These are phyloP conservation scores for Pythium utonaiense DNA, from an alignment of 352 stramenopile species.

Conservation along the genomic window DNA sequence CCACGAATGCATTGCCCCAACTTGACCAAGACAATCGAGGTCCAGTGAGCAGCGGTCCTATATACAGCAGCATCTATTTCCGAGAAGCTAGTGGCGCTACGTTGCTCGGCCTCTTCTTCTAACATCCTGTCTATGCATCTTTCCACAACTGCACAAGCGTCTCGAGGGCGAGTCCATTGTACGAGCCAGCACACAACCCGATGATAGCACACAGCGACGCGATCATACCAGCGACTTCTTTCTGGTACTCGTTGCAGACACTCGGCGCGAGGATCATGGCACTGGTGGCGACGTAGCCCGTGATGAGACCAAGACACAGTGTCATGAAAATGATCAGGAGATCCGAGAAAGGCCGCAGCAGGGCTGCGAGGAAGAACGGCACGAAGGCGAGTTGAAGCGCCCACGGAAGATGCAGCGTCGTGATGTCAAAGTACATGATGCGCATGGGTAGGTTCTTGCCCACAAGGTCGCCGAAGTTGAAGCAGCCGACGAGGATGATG, in stretches of 20 bases:
- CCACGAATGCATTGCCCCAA: neutral
- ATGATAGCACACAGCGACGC: conserved; percentile 66
- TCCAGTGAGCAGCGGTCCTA: neutral
- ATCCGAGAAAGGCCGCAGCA: conserved; percentile 57
- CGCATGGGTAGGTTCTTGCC: conserved; percentile 78
- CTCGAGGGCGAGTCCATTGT: conserved; percentile 72
- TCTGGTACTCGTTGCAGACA: conserved; percentile 72
- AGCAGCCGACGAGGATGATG: conserved; percentile 71
- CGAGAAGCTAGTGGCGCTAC: neutral
- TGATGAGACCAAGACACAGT: conserved; percentile 57
- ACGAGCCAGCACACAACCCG: conserved; percentile 68
- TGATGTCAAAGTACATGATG: conserved; percentile 64
- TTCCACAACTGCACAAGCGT: conserved; percentile 50
- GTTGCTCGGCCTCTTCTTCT: neutral
- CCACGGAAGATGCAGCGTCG: conserved; percentile 66
- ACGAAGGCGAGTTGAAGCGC: conserved; percentile 61
- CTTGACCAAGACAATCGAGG: neutral
- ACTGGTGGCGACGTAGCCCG: conserved; percentile 75
- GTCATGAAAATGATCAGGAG: conserved; percentile 46
- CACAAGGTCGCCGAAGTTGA: conserved; percentile 70
- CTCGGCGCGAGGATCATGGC: conserved; percentile 74
- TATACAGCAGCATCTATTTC: conserved; percentile 4
- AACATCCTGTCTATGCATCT: conserved; percentile 8
- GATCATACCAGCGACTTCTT: conserved; percentile 76
- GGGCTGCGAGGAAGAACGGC: conserved; percentile 58